These are phyloP conservation scores for Styphnolobium japonicum DNA, from an alignment of 306 rosid species.

Conservation along the genomic window DNA sequence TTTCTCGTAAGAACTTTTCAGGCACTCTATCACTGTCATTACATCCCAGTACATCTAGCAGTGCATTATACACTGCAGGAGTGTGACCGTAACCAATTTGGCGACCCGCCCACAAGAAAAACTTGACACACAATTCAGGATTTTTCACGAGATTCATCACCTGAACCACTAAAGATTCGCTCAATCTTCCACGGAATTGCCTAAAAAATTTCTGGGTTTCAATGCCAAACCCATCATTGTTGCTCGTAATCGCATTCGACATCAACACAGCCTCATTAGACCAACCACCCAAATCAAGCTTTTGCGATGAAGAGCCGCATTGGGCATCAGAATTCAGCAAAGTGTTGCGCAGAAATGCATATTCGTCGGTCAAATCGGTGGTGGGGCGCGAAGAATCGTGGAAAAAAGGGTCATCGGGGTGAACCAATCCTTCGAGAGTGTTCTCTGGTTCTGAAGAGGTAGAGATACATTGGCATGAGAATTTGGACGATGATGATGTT, in stretches of 20 bases:
- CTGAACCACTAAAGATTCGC: slow-evolving; percentile 46
- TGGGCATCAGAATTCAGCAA: slow-evolving; percentile 37
- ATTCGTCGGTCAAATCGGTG: slow-evolving; percentile 40
- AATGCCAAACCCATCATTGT: slow-evolving; percentile 37
- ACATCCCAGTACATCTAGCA: slow-evolving; percentile 47
- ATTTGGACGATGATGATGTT: not conserved
- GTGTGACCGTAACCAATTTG: slow-evolving; percentile 76
- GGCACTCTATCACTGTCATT: slow-evolving; percentile 42
- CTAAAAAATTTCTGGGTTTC: slow-evolving; percentile 53
- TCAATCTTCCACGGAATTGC: slow-evolving; percentile 57
- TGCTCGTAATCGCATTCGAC: slow-evolving; percentile 34
- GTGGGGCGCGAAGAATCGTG: slow-evolving; percentile 22
- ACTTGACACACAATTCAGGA: slow-evolving; percentile 55
- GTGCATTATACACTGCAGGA: slow-evolving; percentile 39
- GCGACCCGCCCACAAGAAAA: slow-evolving; percentile 74
- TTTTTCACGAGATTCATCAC: slow-evolving; percentile 44
- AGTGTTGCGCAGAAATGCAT: slow-evolving; percentile 50
- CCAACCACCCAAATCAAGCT: slow-evolving; percentile 14
- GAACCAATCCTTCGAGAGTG: slow-evolving; percentile 56
- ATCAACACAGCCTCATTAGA: slow-evolving; percentile 46
- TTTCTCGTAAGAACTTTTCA: slow-evolving; percentile 40
- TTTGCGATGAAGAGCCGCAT: slow-evolving; percentile 16
- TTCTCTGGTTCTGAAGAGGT: slow-evolving; percentile 30
- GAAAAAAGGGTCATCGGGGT: slow-evolving; percentile 32
- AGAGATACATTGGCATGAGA: slow-evolving; percentile 13